These are phyloP conservation scores for Phytopythium helicoides DNA, from an alignment of 352 stramenopile species.

Conservation along the genomic window DNA sequence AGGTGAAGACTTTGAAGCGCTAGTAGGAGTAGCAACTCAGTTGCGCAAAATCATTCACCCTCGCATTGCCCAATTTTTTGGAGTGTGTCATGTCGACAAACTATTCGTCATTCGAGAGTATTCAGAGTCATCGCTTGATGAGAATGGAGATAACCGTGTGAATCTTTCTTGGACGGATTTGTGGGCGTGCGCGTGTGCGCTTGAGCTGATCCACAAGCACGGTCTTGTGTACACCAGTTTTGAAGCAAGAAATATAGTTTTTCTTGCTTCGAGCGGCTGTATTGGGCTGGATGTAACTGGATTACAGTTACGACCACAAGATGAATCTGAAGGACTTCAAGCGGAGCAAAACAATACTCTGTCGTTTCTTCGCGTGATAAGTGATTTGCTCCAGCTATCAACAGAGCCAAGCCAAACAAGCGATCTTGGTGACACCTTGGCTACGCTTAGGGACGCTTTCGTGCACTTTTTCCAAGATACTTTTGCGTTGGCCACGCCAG, in stretches of 20 bases:
- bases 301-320: too few relatives aligned
- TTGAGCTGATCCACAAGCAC: slow-evolving; percentile 1
- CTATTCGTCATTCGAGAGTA: background rate
- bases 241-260: too few relatives aligned
- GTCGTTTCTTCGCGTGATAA: too few relatives aligned
- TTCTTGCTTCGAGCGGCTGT: too few relatives aligned
- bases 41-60: background rate
- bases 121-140: background rate
- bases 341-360: too few relatives aligned
- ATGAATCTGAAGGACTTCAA: too few relatives aligned
- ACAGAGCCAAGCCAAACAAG: too few relatives aligned
- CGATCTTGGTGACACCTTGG: too few relatives aligned
- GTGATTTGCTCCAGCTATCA: too few relatives aligned
- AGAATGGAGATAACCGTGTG: background rate
- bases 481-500: too few relatives aligned
- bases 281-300: too few relatives aligned
- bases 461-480: background rate
- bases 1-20: background rate
- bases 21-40: background rate
- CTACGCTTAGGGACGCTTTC: too few relatives aligned
- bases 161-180: background rate
- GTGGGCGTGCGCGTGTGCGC: background rate
- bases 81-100: background rate
- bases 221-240: slow-evolving; percentile 14
- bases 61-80: background rate